These are phyloP conservation scores for Cercospora canescens DNA, from an alignment of 2,329 filamentous ascomycete species.

Conservation along the genomic window DNA sequence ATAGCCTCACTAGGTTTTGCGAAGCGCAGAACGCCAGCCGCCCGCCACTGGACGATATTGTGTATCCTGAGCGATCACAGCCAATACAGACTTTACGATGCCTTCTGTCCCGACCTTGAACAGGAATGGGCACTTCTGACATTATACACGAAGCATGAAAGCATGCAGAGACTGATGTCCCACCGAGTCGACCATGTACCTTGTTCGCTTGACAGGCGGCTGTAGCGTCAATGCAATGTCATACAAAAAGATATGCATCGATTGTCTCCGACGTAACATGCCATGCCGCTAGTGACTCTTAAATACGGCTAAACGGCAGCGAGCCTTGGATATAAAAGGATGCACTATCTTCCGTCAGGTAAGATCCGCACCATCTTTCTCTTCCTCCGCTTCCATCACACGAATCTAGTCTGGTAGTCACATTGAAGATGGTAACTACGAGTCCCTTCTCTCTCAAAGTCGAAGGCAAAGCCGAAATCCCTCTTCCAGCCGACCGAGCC, in stretches of 20 bases:
- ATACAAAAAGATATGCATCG: neutral
- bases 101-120: neutral
- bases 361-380: neutral
- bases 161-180: no score
- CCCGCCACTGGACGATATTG: no score
- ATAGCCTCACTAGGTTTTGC: no score
- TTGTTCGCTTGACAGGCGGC: neutral
- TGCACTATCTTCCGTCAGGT: neutral
- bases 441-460: slow-evolving; percentile 22
- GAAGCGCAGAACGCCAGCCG: no score
- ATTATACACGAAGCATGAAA: no score
- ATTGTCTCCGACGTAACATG: neutral
- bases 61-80: neutral
- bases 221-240: neutral
- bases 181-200: neutral
- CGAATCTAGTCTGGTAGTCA: neutral
- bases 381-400: neutral
- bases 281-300: neutral
- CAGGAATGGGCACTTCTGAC: neutral
- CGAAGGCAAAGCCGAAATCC: slow-evolving; percentile 21
- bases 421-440: neutral
- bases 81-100: neutral
- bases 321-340: neutral
- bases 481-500: slow-evolving; percentile 26
- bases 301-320: neutral